phyloP scores from a whole-genome alignment of 2,329 filamentous ascomycete genomes.

The Stachybotrys chartarum region DNA sequence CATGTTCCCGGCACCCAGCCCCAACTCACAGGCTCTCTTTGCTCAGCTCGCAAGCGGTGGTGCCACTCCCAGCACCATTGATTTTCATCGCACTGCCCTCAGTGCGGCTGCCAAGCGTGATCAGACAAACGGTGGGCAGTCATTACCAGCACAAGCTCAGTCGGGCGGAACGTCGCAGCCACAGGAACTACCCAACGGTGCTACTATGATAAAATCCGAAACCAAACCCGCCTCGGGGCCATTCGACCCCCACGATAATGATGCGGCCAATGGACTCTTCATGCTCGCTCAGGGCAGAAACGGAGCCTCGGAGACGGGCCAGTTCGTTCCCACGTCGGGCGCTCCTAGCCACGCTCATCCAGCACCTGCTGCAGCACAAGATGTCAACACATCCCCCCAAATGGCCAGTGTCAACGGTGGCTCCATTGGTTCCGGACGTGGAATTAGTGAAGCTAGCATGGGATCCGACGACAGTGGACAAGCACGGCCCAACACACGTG shows the following conservation, averaged over 20 bases:
- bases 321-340: slow-evolving; percentile 37
- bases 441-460: slow-evolving; percentile 62
- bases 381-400: slow-evolving; percentile 40
- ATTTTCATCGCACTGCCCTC: slow-evolving; percentile 91
- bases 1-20: slow-evolving; percentile 92
- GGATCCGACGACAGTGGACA: slow-evolving; percentile 68
- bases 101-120: slow-evolving; percentile 64
- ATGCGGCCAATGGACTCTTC: slow-evolving; percentile 89
- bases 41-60: slow-evolving; percentile 72
- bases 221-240: slow-evolving; percentile 51
- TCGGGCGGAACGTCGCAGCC: slow-evolving; percentile 43
- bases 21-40: slow-evolving; percentile 77
- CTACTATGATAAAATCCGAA: slow-evolving; percentile 30
- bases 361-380: slow-evolving; percentile 24
- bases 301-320: slow-evolving; percentile 36
- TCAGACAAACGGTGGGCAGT: slow-evolving; percentile 28
- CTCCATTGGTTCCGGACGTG: slow-evolving; percentile 39
- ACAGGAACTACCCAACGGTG: slow-evolving; percentile 39
- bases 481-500: slow-evolving; percentile 56
- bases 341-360: slow-evolving; percentile 44
- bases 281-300: slow-evolving; percentile 71
- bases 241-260: slow-evolving; percentile 86
- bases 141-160: slow-evolving; percentile 12
- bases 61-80: slow-evolving; percentile 81
- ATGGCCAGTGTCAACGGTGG: slow-evolving; percentile 41